Base-by-base conservation (phyloP, 352 stramenopile species). In the Plasmopara viticola region DNA sequence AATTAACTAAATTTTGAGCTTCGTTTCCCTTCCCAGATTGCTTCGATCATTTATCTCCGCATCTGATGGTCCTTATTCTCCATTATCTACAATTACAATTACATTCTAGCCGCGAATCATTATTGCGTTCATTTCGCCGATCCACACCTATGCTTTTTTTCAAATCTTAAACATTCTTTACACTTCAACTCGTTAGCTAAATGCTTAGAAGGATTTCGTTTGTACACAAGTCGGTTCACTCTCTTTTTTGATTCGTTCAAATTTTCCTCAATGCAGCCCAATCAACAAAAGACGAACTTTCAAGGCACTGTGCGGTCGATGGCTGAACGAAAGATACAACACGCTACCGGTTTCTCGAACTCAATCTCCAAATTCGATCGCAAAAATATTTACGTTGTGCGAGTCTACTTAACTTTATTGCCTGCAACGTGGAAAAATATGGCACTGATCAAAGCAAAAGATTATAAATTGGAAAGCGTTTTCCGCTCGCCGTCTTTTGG, bases 381-480 rank as follows among this genome's bases (percentile, higher is more conserved):
- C 4, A 51, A 59, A 40, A 54, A 40, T 2, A 6, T 42, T 5
- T 60, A 60, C 53, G 25, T 47, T 25, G 40, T 60, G 2, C 43
- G 34, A 35, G 4, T 35, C 6, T 17, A 15, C 5, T 42, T 13
- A 8, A 42, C 29, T 10, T 0, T 15, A 42, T 54, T 30, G 18
- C 20, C 20, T n/a, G 45, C 37, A 13, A 31, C 35, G 6, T 39
- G 50, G 50, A 50, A 38, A 17, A 31, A 17, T 46, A 30, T 12
- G 12, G 8, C 34, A n/a, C 1, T 33, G 13, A 25, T 0, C 42
- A 12, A 59, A 63, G 43, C 51, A 40, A 9, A 58, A 62, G 13
- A 39, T 64, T 41, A 48, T 45, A 1, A 60, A 61, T 9, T 59
- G 44, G 44, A 52, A 66, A 35, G 9, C 56, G 20, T 66, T 68